Evolutionary conservation across 371 early-diverging fungal species (phyloP), one percentile per base, ranked within the genome.

Genomic region (Mortierella sp.): DNA sequence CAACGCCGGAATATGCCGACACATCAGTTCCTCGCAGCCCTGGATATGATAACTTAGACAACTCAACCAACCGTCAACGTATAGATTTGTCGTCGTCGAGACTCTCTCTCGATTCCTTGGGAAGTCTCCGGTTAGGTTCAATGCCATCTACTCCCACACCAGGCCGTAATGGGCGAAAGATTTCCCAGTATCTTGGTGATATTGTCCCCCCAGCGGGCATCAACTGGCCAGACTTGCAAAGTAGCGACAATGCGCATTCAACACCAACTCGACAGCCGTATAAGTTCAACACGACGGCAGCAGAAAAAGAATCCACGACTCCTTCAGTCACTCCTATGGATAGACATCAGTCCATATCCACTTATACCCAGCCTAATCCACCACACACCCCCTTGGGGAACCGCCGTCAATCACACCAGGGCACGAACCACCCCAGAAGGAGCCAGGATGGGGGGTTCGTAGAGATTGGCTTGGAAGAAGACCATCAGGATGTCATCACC

Each of bases 401-500:
- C 28, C 10, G 36, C 8, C 62, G 33, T 24, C 69, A 45, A 45
- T 38, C 71, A 22, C 19, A 16, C 22, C 32, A 43, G 21, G 36
- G 38, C 4, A 7, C 8, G 8, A 45, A 4, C 36, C 58, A 19
- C 19, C 10, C 21, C 11, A 63, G 59, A 64, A 53, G 45, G 19
- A 63, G 33, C 33, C 58, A 43, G 33, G 58, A 47, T 47, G 58
- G 65, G 24, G 71, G 71, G 0, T 76, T 72, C 32, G 10, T 69
- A 19, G 73, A 72, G n/a, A 24, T 77, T 38, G 43, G 70, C 24
- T 48, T 78, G 10, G 70, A 73, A 3, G 73, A 73, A 21, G 58
- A 78, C 45, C 55, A 78, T 63, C 79, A 74, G 36, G 79, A 79
- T 32, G 79, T 70, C 10, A 70, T 79, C 24, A 74, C 74, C 0